phyloP scores from a whole-genome alignment of 257 asterid genomes.

The Solanum tacnaense region DNA sequence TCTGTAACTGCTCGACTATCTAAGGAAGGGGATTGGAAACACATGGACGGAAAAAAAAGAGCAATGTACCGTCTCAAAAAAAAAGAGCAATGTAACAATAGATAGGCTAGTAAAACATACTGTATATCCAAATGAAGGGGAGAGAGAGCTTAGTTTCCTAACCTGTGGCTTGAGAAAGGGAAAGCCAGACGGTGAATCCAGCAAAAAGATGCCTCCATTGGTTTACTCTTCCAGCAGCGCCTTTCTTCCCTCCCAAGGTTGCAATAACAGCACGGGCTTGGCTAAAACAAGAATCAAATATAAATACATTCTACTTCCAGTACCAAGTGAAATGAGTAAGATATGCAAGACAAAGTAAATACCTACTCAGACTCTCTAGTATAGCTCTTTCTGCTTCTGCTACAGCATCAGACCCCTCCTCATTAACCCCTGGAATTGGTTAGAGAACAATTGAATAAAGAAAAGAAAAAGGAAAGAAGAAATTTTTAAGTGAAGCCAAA shows the following conservation, averaged over 20 bases:
- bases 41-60: neutral
- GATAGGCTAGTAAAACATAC: neutral
- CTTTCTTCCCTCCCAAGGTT: conserved; percentile 67
- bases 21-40: neutral
- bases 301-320: neutral
- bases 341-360: conserved; percentile 8
- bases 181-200: conserved; percentile 84
- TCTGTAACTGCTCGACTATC: neutral
- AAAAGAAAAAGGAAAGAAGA: neutral
- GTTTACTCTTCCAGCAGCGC: conserved; percentile 53
- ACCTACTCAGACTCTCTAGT: conserved; percentile 82
- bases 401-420: conserved; percentile 57
- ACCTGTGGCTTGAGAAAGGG: conserved; percentile 81
- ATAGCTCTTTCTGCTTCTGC: conserved; percentile 67
- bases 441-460: neutral
- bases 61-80: neutral
- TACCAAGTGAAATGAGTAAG: neutral
- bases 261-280: conserved; percentile 87
- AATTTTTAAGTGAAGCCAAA: neutral
- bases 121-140: neutral
- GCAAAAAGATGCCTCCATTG: conserved; percentile 82
- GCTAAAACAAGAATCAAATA: conserved; percentile 33
- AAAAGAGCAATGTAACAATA: neutral
- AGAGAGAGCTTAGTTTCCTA: neutral
- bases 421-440: conserved; percentile 38